Evolutionary conservation across 176 grass and related monocot species (phyloP), one percentile per base, ranked within the genome.

Genomic region (Paspalum notatum): DNA sequence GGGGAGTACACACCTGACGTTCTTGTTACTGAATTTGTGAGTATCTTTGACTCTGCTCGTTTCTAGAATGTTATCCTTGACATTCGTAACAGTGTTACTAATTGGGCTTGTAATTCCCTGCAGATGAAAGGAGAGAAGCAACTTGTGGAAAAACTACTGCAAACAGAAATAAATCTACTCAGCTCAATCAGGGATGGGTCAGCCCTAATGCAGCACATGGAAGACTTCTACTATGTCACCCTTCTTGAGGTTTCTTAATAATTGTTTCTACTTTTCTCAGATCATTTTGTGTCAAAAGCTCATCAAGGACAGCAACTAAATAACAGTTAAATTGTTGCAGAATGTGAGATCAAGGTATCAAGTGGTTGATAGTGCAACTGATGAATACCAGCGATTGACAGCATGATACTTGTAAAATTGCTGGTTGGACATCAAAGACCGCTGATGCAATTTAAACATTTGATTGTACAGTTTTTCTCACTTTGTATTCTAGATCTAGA

Each of bases 151-250:
- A 92, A 98, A 85, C 84, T 94, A 68, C 75, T 98, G 50, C 88
- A 94, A 75, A 94, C 92, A 1, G 95, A 98, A 80, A 98, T 98
- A 89, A 98, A 94, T 93, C 81, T 98, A 62, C 89, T 98, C 12
- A 85, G 79, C 25, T 91, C 95, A 57, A 88, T 98, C 78, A 87
- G 95, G 82, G 95, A 98, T 83, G 95, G 95, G 60, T 92, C 95
- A 73, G 95, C 95, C 18, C 92, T 98, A 75, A 98, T 98, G 95
- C 92, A 98, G 82, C 95, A 98, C 76, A 98, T 98, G 95, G 95
- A 98, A 79, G 95, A 94, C 77, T 98, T 98, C 18, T 98, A 98
- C 79, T 98, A 98, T 68, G 88, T 98, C 70, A 93, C 95, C 40
- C 95, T 98, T 83, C 81, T 98, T 57, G 95, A 98, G 95, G 95